Evolutionary conservation across 2,329 filamentous ascomycete species (phyloP), one percentile per base, ranked within the genome.

Genomic region (Aspergillus sp.): DNA sequence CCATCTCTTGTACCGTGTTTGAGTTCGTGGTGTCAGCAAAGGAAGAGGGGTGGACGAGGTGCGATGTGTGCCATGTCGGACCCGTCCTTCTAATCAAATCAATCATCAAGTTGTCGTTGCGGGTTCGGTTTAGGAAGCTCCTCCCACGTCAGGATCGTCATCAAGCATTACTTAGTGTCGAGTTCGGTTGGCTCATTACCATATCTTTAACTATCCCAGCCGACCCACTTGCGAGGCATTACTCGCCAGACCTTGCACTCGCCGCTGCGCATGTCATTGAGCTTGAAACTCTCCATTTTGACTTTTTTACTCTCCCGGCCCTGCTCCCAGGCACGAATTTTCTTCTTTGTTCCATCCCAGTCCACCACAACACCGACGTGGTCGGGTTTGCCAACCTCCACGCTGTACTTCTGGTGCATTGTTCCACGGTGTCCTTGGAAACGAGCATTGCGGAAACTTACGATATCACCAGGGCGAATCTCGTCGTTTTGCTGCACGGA

Each of bases 291-390:
- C 80, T 98, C 93, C 60, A 91, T 80, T 79, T 96, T 95, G 54
- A 96, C 88, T 80, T 97, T 98, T 75, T 89, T 93, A 73, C 87
- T 93, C 79, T 98, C 93, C 13, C 93, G 82, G 0, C 93, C 93
- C 73, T 99, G 95, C 75, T 98, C 95, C 90, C 91, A 98, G 2
- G 89, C 93, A 27, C 93, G 81, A 24, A 99, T 89, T 82, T 98
- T 97, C 83, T 96, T 96, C 84, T 97, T 96, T 41, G 91, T 96
- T 3, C 95, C 95, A 73, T 99, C 95, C 95, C 95, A 99, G 73
- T 99, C 95, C 9, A 91, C 85, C 4, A 99, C 93, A 2, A 99
- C 80, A 2, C 85, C 95, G 0, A 98, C 93, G 69, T 99, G 95
- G 62, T 93, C 83, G 9, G 85, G 91, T 72, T 91, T 95, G 63